Evolutionary conservation across 106 monocot genomes (phyloP).

Genomic region (Dioscorea dumetorum): DNA sequence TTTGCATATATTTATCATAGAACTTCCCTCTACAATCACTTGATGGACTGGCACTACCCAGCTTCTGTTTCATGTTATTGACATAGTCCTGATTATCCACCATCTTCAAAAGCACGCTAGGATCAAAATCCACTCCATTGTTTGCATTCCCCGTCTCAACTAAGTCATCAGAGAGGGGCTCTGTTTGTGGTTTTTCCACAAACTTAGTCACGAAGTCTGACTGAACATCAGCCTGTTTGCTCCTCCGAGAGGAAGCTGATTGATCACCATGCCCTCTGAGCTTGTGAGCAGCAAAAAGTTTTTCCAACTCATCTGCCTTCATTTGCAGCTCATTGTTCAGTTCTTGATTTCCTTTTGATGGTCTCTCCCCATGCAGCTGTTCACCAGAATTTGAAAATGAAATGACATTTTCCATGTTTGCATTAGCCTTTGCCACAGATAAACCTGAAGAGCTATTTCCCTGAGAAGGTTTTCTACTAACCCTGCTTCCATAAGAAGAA

Average conservation of each 20-base stretch:
- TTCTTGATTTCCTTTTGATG: constrained; percentile 62
- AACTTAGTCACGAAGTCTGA: constrained; percentile 6
- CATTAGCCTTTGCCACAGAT: constrained; percentile 24
- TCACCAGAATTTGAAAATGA: constrained; percentile 15
- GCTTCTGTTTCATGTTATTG: constrained; percentile 10
- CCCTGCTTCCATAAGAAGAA: constrained; percentile 19
- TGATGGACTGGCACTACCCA: constrained; percentile 1
- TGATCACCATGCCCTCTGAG: constrained; percentile 40
- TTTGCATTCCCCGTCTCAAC: not conserved
- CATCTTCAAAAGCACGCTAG: constrained; percentile 11
- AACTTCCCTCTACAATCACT: constrained; percentile 28
- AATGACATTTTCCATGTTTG: constrained; percentile 9
- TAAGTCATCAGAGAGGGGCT: not conserved
- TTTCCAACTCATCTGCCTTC: constrained; percentile 54
- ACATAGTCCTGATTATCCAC: constrained; percentile 16
- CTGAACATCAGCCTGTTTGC: constrained; percentile 11
- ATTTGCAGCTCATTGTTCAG: constrained; percentile 59
- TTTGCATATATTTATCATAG: constrained; percentile 40
- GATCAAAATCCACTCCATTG: constrained; percentile 11
- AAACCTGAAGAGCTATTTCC: constrained; percentile 4
- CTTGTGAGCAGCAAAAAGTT: constrained; percentile 48
- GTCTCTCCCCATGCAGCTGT: constrained; percentile 20
- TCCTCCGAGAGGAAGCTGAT: constrained; percentile 12
- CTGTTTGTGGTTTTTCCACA: constrained; percentile 16
- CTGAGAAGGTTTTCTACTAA: constrained; percentile 8